Percentiles rank a stretch among this genome's conserved stretches.
Evolutionary conservation across 345 rosid species (phyloP).

Genomic region (Barbarea vulgaris): DNA sequence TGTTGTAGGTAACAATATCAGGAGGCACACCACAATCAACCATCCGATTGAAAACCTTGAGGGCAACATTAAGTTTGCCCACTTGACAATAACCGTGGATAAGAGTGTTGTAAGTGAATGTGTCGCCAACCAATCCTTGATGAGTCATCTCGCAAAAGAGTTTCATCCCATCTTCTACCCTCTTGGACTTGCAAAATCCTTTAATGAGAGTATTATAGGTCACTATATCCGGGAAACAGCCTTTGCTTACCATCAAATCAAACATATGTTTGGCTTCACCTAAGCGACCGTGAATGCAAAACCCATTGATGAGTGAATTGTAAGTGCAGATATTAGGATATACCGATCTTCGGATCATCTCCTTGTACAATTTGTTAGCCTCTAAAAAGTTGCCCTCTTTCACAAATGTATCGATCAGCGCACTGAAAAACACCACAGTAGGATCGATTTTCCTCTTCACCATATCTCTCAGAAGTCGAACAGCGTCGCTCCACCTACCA

Average conservation of each 20-base stretch:
- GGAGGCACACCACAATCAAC: constrained; percentile 30
- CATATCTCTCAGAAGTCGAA: constrained; percentile 21
- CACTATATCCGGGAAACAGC: constrained; percentile 14
- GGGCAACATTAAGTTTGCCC: constrained; percentile 24
- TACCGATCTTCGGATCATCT: constrained; percentile 28
- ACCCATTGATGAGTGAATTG: constrained; percentile 30
- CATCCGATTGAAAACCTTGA: constrained; percentile 24
- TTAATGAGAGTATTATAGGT: constrained; percentile 33
- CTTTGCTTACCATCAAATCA: constrained; percentile 1
- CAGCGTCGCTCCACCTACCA: constrained; percentile 32
- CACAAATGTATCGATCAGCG: constrained; percentile 15
- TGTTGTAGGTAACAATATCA: constrained; percentile 30
- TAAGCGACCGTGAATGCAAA: constrained; percentile 9
- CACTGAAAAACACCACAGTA: constrained; percentile 17
- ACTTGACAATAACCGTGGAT: constrained; percentile 25
- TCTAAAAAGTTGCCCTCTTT: constrained; percentile 10
- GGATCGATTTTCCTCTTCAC: constrained; percentile 13
- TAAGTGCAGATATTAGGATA: constrained; percentile 25
- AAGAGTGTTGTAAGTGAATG: constrained; percentile 34
- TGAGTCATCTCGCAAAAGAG: constrained; percentile 21
- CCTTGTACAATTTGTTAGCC: constrained; percentile 22
- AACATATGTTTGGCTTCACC: constrained; percentile 11
- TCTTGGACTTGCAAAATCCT: constrained; percentile 25
- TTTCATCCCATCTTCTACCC: constrained; percentile 30
- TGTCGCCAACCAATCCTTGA: constrained; percentile 19